A percentile compares a stretch with the other conserved stretches of the same genome.
Conservation (phyloP, 805 yeast genomes). For the Brettanomyces nanus region DNA sequence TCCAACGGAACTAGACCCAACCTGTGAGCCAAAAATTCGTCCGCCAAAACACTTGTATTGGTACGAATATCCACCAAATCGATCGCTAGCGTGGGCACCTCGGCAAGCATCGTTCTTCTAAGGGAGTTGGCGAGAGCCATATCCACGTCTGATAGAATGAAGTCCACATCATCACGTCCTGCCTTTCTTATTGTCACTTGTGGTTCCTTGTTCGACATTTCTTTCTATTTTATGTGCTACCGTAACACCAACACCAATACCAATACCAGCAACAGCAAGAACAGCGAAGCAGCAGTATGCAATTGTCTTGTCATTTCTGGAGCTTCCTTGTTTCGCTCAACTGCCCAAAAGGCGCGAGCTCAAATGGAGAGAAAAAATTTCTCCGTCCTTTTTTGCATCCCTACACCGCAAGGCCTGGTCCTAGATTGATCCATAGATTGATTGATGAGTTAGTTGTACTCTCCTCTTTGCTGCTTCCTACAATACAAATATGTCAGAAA, state of each 20-base stretch:
- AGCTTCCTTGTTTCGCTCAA: background rate
- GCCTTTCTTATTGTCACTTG: constrained; percentile 83
- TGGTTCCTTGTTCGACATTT: constrained; percentile 42
- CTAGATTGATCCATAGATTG: no score
- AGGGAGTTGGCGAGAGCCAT: constrained; percentile 86
- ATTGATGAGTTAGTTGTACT: no score
- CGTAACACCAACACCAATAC: no score
- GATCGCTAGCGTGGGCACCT: constrained; percentile 93
- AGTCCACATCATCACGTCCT: constrained; percentile 81
- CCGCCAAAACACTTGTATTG: constrained; percentile 92
- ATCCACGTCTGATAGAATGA: constrained; percentile 81
- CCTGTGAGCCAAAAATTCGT: constrained; percentile 92
- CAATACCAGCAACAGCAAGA: no score
- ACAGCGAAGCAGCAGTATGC: no score
- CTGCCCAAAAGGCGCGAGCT: no score
- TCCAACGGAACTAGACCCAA: constrained; percentile 87
- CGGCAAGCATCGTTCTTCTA: constrained; percentile 88
- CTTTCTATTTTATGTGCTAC: no score
- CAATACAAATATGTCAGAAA: constrained; percentile 2
- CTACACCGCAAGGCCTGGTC: no score
- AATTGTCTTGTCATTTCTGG: background rate
- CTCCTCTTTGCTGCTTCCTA: no score
- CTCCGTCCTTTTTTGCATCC: no score
- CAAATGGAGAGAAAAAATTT: no score
- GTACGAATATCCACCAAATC: constrained; percentile 91